These are phyloP conservation scores for Penicillium sp. DNA, from an alignment of 2,329 filamentous ascomycete genomes.

Conservation along the genomic window DNA sequence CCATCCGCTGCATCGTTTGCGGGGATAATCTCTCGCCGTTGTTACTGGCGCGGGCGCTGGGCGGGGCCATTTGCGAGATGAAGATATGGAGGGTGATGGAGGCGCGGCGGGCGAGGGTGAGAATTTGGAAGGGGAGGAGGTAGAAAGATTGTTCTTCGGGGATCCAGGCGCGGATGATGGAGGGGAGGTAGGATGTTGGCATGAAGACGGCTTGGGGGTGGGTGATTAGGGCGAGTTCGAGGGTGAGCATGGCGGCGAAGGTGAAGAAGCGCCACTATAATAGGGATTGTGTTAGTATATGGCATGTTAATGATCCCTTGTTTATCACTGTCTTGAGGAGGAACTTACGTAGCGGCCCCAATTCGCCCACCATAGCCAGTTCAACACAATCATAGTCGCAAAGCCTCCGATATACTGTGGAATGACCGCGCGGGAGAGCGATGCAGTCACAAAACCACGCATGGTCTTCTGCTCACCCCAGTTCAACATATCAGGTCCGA, in stretches of 20 bases:
- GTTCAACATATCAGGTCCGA: conserved; percentile 72
- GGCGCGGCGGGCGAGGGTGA: conserved; percentile 75
- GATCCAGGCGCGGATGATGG: conserved; percentile 37
- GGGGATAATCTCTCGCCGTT: conserved; percentile 42
- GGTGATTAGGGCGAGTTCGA: conserved; percentile 65
- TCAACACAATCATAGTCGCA: conserved; percentile 44
- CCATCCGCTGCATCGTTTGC: conserved; percentile 68
- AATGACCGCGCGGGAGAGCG: conserved; percentile 56
- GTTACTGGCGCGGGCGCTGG: conserved; percentile 56
- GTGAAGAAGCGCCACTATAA: conserved; percentile 58
- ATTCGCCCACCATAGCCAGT: conserved; percentile 49
- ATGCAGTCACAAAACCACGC: conserved; percentile 73
- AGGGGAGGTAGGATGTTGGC: conserved; percentile 41
- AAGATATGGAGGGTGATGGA: conserved; percentile 82
- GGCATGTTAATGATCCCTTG: background rate
- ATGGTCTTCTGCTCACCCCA: conserved; percentile 66
- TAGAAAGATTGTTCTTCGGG: conserved; percentile 53
- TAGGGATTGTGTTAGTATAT: conserved; percentile 26
- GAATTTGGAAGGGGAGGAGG: conserved; percentile 80
- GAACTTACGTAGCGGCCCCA: conserved; percentile 54
- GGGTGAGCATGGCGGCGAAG: conserved; percentile 59
- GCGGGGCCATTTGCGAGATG: conserved; percentile 77
- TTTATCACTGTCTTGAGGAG: conserved; percentile 8
- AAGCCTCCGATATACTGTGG: conserved; percentile 50
- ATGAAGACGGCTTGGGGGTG: conserved; percentile 54